phyloP scores from a whole-genome alignment of 345 rosid genomes.

The Lenwebbia sp. region DNA sequence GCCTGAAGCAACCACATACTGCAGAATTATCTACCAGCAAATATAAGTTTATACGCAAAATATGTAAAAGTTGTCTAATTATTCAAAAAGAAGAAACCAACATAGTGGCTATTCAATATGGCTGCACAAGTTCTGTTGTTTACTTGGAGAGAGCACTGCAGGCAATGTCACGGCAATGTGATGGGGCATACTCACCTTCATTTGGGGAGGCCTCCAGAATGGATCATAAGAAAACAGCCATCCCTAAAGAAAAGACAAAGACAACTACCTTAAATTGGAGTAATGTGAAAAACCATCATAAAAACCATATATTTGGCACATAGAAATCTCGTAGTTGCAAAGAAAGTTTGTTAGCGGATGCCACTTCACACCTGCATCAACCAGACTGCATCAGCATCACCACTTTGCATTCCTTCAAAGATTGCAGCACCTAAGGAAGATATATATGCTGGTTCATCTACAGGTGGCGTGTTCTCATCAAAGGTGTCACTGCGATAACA shows the following conservation, averaged over 20 bases:
- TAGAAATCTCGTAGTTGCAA: neutral
- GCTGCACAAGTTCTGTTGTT: neutral
- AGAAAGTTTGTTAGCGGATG: neutral
- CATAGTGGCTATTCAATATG: neutral
- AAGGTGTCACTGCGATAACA: conserved; percentile 49
- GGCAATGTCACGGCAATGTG: neutral
- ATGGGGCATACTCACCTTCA: conserved; percentile 36
- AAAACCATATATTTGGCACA: neutral
- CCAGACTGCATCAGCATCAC: conserved; percentile 62
- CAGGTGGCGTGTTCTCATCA: conserved; percentile 75
- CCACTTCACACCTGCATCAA: conserved; percentile 53
- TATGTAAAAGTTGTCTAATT: neutral
- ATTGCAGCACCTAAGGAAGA: conserved; percentile 64
- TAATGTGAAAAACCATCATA: neutral
- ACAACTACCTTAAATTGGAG: neutral
- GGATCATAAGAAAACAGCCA: conserved; percentile 76
- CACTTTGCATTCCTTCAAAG: conserved; percentile 55
- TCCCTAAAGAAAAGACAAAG: conserved; percentile 25
- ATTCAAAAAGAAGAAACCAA: neutral
- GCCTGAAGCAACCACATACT: conserved; percentile 25
- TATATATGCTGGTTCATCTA: conserved; percentile 54
- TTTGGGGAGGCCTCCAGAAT: conserved; percentile 71
- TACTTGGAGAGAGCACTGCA: neutral
- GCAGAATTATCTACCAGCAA: neutral
- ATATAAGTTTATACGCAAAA: neutral